Base-by-base conservation (phyloP, 1,284 basidiomycete species). In the Ceratobasidium sp. region DNA sequence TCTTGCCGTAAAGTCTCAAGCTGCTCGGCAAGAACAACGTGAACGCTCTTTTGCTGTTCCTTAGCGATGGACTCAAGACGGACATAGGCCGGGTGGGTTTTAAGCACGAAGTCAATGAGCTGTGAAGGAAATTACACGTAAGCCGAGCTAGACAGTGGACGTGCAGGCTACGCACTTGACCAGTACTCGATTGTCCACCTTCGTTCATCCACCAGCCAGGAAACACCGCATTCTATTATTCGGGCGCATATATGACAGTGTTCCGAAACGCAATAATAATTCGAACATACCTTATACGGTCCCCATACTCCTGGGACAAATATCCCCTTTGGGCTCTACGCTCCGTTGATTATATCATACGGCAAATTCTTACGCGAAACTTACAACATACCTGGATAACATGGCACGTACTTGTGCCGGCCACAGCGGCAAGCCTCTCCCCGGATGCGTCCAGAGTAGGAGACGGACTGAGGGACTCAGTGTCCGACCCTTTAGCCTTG, bases 151-250 rank as follows among this genome's bases (percentile, higher is more conserved):
- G 13, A 44, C 54, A 17, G 5, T 54, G 78, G 66, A 52, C 10
- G 15, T 38, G 78, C 59, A 70, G 15, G 26, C 15, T 23, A 77
- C 83, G 73, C 78, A 92, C 92, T 86, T 98, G 97, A n/a, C 97
- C 98, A 0, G 97, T 99, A 0, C 96, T 97, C 23, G 96, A 98
- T 85, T 99, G 97, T 0, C 97, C 97, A 56, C 97, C 97, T 86
- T 99, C 97, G 83, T 98, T 99, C 96, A 99, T 98, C 98, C 97
- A 97, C 92, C 94, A 96, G 15, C 92, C 96, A 40, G 93, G 93
- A 86, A 99, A 98, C 38, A 97, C 90, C 20, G 94, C 91, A 82
- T 96, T 91, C 91, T 93, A 80, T 5, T 42, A 17, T 40, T 59
- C 5, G 40, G 38, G 42, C 12, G 40, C 33, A 42, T 38, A 46